Evolutionary conservation across 192 early-diverging fungal species (phyloP), one percentile per base, ranked within the genome.

Genomic region (Obelidium mucronatum): DNA sequence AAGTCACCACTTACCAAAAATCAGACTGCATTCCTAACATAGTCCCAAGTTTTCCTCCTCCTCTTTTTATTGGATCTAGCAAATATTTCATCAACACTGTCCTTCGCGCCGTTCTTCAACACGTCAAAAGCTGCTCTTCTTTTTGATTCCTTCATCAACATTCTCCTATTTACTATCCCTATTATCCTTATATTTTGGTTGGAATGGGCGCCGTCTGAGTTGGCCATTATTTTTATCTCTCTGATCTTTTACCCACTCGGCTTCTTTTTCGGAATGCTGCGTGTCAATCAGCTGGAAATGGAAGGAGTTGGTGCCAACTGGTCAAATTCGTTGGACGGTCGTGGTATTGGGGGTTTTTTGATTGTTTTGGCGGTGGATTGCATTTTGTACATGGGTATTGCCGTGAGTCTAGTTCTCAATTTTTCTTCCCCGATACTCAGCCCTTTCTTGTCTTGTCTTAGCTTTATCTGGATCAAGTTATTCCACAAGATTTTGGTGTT

Each of bases 401-500:
- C 73, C 36, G 70, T 73, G 54, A 5, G 28, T 24, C 11, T 13
- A 8, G 2, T 73, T 4, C 54, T 39, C 42, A 34, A 19, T 19
- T 5, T 24, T 8, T 58, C 5, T 48, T 15, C 8, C 0, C 44
- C 8, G 19, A 19, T 19, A 48, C 44, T 65, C 28, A 28, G 2
- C 2, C 22, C 40, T 26, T 58, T 19, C 33, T 56, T 34, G 22
- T 42, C 55, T 3, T 55, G n/a, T 17, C 3, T 56, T 61, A 59
- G 60, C 65, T 79, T 19, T 85, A 85, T 58, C 52, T 90, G 42
- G 88, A 87, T 33, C 78, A 81, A 51, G 85, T 92, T 36, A 35
- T 93, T 15, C 89, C 90, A 5, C 80, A 82, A 22, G 88, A 92
- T 73, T 92, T 81, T 79, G 91, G 92, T 31, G 84, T 89, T 8